Conservation (phyloP, 2,329 filamentous ascomycete genomes). For the Sporothrix mexicana region DNA sequence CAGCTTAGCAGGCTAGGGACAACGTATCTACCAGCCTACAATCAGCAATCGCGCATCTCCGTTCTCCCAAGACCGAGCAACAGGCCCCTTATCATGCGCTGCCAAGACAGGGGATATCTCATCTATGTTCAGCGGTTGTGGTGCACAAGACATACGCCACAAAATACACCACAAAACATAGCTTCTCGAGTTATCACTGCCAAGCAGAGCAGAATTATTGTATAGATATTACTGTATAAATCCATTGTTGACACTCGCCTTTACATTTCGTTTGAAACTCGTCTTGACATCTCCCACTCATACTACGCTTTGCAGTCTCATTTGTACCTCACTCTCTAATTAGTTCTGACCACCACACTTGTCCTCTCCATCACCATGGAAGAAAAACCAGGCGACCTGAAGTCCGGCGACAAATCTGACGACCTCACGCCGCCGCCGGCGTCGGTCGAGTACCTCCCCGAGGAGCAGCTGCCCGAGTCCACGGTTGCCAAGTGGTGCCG, state of each 20-base stretch:
- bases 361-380: background rate
- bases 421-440: background rate
- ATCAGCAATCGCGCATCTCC: background rate
- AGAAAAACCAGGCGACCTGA: too few species aligned
- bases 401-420: too few species aligned
- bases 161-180: background rate
- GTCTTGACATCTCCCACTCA: background rate
- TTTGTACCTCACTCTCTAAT: background rate
- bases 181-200: background rate
- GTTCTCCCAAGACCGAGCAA: background rate
- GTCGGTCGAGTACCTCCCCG: background rate
- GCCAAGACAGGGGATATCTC: background rate
- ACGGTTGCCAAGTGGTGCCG: conserved; percentile 14
- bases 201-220: background rate
- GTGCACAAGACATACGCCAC: background rate
- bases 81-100: background rate
- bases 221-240: background rate
- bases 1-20: background rate
- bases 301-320: background rate
- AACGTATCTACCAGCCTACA: background rate
- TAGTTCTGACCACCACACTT: too few species aligned
- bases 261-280: too few species aligned
- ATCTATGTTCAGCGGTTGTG: background rate
- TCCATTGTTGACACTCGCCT: too few species aligned
- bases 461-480: conserved; percentile 18